Percentiles rank a stretch among this genome's conserved stretches.
Conservation (phyloP, 192 early-diverging fungal species). For the Spinellus fusiger region DNA sequence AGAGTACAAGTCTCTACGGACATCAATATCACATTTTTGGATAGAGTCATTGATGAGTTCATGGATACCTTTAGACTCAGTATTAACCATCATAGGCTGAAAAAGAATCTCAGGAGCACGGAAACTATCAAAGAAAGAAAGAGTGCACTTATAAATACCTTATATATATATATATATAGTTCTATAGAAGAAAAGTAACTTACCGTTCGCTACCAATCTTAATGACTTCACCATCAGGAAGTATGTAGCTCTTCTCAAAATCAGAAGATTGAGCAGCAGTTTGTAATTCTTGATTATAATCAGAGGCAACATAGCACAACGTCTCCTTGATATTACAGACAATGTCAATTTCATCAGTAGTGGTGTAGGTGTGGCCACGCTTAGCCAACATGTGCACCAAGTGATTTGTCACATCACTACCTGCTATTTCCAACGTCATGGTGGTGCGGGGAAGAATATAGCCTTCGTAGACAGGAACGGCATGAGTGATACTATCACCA, state of each 20-base stretch:
- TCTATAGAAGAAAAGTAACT: too few species aligned
- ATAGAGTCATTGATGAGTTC: constrained; percentile 95
- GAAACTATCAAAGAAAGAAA: constrained; percentile 47
- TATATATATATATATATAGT: neutral
- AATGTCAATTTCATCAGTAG: constrained; percentile 93
- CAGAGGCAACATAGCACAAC: too few species aligned
- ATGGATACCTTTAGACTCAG: constrained; percentile 89
- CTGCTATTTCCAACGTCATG: constrained; percentile 92
- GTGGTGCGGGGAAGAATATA: constrained; percentile 94
- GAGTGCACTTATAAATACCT: neutral
- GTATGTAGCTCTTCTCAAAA: constrained; percentile 94
- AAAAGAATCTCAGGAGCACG: constrained; percentile 95
- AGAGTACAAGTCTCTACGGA: constrained; percentile 90
- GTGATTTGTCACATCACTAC: constrained; percentile 94
- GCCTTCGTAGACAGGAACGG: constrained; percentile 97
- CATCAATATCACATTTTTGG: constrained; percentile 95
- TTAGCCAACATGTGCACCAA: constrained; percentile 90
- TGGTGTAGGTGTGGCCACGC: constrained; percentile 94
- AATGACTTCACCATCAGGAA: constrained; percentile 98
- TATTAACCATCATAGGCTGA: constrained; percentile 88
- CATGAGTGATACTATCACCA: constrained; percentile 97
- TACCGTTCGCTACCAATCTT: constrained; percentile 92
- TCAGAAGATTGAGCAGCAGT: too few species aligned
- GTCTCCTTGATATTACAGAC: too few species aligned
- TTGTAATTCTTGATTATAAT: too few species aligned